Conservation (phyloP, 768 basidiomycete species). For the Hygrophoropsis aurantiaca region DNA sequence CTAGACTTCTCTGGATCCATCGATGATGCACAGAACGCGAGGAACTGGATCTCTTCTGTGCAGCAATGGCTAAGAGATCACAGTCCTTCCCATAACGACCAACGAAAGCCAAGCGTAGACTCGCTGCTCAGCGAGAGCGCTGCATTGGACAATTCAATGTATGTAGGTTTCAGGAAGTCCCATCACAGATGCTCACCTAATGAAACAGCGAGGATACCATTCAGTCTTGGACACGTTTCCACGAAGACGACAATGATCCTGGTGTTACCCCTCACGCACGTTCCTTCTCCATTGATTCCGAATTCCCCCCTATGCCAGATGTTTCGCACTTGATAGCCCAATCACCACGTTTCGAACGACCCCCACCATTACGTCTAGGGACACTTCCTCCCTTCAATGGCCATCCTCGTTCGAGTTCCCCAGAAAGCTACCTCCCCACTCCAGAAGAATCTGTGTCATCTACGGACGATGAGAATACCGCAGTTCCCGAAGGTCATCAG, state of each 20-base stretch:
- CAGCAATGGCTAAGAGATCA: constrained; percentile 76
- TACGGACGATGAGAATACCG: constrained; percentile 42
- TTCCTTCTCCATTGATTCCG: constrained; percentile 63
- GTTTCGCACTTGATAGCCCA: constrained; percentile 26
- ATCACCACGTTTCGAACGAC: constrained; percentile 35
- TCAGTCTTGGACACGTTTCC: constrained; percentile 46
- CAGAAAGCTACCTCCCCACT: constrained; percentile 56
- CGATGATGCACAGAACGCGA: constrained; percentile 52
- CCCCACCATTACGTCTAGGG: constrained; percentile 50
- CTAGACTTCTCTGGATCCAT: constrained; percentile 43
- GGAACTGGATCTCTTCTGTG: constrained; percentile 69
- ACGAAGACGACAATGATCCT: constrained; percentile 33
- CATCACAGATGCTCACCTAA: constrained; percentile 1
- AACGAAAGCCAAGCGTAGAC: constrained; percentile 43
- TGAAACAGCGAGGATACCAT: constrained; percentile 37
- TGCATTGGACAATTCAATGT: constrained; percentile 33
- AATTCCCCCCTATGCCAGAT: constrained; percentile 39
- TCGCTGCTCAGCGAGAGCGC: constrained; percentile 46
- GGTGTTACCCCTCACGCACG: constrained; percentile 52
- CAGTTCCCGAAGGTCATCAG: constrained; percentile 24
- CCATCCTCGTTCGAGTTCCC: constrained; percentile 48
- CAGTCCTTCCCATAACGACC: constrained; percentile 27
- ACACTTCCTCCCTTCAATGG: constrained; percentile 41
- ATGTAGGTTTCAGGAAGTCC: constrained; percentile 4
- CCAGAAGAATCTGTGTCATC: constrained; percentile 55